Percentiles rank a stretch among this genome's conserved stretches.
These are phyloP conservation scores for Metschnikowia cubensis DNA, from an alignment of 805 yeast genomes.

Conservation along the genomic window DNA sequence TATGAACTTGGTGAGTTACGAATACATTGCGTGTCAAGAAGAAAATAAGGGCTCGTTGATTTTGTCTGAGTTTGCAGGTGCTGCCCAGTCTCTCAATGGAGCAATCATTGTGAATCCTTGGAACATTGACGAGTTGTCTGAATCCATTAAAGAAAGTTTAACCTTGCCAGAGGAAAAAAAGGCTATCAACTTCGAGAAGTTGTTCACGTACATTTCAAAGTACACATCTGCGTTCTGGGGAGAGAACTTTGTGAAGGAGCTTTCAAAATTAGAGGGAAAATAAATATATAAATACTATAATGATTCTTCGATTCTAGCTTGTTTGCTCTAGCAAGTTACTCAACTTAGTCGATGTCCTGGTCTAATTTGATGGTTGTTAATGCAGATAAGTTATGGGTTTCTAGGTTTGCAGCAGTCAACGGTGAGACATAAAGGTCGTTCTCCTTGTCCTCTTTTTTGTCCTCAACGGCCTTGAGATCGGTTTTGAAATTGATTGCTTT, in stretches of 20 bases:
- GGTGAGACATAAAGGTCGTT: constrained; percentile 8
- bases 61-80: constrained; percentile 95
- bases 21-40: constrained; percentile 93
- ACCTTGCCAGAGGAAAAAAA: constrained; percentile 82
- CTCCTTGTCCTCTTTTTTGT: constrained; percentile 12
- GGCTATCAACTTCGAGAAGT: constrained; percentile 70
- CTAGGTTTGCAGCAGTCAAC: constrained; percentile 16
- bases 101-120: constrained; percentile 94
- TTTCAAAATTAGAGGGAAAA: constrained; percentile 38
- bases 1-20: constrained; percentile 95
- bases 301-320: background rate
- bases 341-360: constrained; percentile 13
- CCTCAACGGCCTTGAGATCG: constrained; percentile 1
- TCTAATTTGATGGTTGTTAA: constrained; percentile 6
- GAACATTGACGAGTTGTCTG: constrained; percentile 93
- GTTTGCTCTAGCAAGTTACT: constrained; percentile 2
- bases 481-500: background rate
- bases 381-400: constrained; percentile 15
- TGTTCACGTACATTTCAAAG: constrained; percentile 84
- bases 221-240: constrained; percentile 98
- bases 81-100: constrained; percentile 97
- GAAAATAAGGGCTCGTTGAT: constrained; percentile 82
- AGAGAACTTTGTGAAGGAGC: constrained; percentile 86
- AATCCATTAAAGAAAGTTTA: constrained; percentile 79
- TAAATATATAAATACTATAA: background rate